Base-by-base conservation (phyloP, 805 yeast species). In the Candida maltosa region DNA sequence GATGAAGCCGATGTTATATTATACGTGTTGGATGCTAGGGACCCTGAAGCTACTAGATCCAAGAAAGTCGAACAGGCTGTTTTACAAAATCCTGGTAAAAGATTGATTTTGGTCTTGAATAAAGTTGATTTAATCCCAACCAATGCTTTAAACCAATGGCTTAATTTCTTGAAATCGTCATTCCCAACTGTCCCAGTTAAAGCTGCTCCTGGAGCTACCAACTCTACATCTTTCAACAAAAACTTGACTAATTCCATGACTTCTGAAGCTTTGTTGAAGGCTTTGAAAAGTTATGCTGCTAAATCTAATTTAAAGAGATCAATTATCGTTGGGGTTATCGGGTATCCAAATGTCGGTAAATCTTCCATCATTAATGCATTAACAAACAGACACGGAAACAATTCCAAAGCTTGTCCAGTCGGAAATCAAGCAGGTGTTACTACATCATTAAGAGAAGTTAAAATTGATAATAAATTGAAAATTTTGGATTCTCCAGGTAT, bases 361-460 rank as follows among this genome's bases (percentile, higher is more conserved):
- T 88, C 96, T 3, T 87, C 96, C 14, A 83, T 93, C 39, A 93
- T 91, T 54, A 91, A 91, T 60, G 83, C 97, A 2, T 70, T 91
- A 46, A 80, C 87, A 3, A 74, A 86, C 35, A 80, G 93, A 61
- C 94, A 86, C 57, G 81, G 85, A 39, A 80, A 81, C 40, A 64
- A 73, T 37, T 69, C 78, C 29, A 78, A 75, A 49, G 91, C 89
- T 9, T 93, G 97, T 57, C 97, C 98, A 11, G 94, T 85, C 21
- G 98, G 98, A 33, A 94, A 94, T 55, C 93, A 85, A 65, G 97
- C 98, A 3, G 98, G 98, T 57, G 93, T 93, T 31, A 91, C 98
- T 20, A 89, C 96, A 1, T 70, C 91, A 3, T 67, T 93, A 58
- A 78, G 97, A 64, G 94, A 88, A 59, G 88, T 91, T 40, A 93